Evolutionary conservation across 306 rosid genomes (phyloP).

Genomic region (Cicer bijugum): DNA sequence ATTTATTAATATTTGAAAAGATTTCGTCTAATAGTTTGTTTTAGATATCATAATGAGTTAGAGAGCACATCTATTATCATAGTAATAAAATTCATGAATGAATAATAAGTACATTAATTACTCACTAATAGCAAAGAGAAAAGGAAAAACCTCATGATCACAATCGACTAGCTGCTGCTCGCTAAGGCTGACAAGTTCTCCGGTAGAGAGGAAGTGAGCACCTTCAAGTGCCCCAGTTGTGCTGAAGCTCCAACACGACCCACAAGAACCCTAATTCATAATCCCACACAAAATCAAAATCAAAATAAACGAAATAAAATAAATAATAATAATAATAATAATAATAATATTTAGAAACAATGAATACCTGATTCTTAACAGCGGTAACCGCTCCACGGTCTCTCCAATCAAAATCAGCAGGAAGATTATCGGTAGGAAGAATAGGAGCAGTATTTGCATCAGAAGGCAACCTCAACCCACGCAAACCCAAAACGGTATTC

Average conservation of each 20-base stretch:
- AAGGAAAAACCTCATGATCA: conserved; percentile 77
- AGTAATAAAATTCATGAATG: neutral
- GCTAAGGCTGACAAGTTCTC: conserved; percentile 89
- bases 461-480: conserved; percentile 56
- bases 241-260: conserved; percentile 99
- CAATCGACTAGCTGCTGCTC: conserved; percentile 98
- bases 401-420: conserved; percentile 90
- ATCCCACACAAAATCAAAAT: conserved; percentile 13
- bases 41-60: too few species aligned
- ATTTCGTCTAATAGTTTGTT: too few species aligned
- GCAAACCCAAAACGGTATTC: conserved; percentile 63
- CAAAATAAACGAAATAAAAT: neutral
- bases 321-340: neutral
- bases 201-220: conserved; percentile 81
- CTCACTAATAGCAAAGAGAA: neutral
- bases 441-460: conserved; percentile 78
- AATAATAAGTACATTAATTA: neutral
- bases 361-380: conserved; percentile 81
- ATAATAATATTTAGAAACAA: neutral
- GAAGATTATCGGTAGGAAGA: conserved; percentile 81
- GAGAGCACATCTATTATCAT: too few species aligned
- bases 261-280: conserved; percentile 79
- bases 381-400: conserved; percentile 78
- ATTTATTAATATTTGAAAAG: too few species aligned
- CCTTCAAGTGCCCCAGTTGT: conserved; percentile 96